Base-by-base conservation (phyloP, 768 basidiomycete species). In the Naematelia encephala region DNA sequence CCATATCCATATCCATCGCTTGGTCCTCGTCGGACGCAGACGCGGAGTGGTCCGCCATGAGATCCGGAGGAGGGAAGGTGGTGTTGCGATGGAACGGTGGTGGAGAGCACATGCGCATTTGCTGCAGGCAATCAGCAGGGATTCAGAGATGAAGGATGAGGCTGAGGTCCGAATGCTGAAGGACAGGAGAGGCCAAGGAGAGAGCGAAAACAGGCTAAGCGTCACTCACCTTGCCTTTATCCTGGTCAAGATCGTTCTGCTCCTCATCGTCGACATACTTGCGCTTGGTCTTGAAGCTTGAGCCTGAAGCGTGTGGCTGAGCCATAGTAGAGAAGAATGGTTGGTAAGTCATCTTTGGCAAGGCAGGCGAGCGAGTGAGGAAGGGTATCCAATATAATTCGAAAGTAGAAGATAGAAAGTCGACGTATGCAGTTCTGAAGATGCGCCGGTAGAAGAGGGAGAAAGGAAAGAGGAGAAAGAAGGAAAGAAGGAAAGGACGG, bases 1-100 rank as follows among this genome's bases (percentile, higher is more conserved):
- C 57, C 56, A 63, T 59, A 21, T 63, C 62, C 66, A 70, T 68
- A 51, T 68, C 69, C 69, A 68, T 65, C n/a, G 46, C 55, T 21
- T 60, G 63, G 42, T 70, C 65, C 27, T 68, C 68, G 57, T 73
- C 71, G 5, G 71, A 70, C 8, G 64, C 66, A 28, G 68, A 68
- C 54, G 65, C 66, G 3, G 71, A 69, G 29, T 67, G 57, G 61
- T 70, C 71, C 13, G 70, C 57, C 57, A 72, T 59, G 34, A 69
- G 61, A 10, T 70, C 71, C 13, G 71, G 68, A 5, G 62, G 49
- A 47, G 55, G 49, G 54, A 59, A 54, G 22, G 64, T 61, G 19
- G 47, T 44, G 5, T 61, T 61, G 12, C 62, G 59, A 29, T 68
- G 57, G 5, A 63, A 30, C 3, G 34, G 45, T 3, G 67, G 71